Evolutionary conservation across 1,139 yeast species (phyloP), one percentile per base, ranked within the genome.

Genomic region (Sugiyamaella japonica): DNA sequence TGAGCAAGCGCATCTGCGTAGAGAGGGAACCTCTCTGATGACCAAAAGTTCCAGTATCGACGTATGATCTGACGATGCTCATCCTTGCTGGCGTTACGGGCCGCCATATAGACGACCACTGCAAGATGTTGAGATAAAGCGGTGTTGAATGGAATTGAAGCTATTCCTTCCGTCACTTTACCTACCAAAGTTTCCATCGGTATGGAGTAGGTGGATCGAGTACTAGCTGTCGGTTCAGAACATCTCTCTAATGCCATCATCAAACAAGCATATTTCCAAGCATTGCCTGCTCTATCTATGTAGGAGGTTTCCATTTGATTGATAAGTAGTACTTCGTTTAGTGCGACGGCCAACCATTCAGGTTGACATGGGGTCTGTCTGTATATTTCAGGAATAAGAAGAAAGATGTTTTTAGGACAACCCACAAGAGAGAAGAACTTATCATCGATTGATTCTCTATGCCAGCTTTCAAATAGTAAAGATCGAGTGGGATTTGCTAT

Each of bases 391-490:
- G 56, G 54, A n/a, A 60, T 40, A 39, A 56, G 25, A 16, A 42
- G 32, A 44, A 61, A 57, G 10, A 55, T 50, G 29, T 53, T 48
- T 45, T 50, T 53, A 7, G 64, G 61, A 45, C 63, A 60, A 0
- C 63, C 63, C 16, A 61, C 61, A 2, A 55, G 53, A 4, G 48
- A 29, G 51, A 62, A 62, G 52, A 62, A 62, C 29, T 48, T 50
- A 34, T 56, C 56, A 36, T 60, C 63, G 29, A 59, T 59, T 3
- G 53, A 40, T 32, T 56, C 56, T 9, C 65, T 55, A 46, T 62
- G 65, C 63, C 63, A 61, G 47, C 58, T 57, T 13, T 58, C 62
- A 53, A 61, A 62, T 3, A 62, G 56, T 12, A 59, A 48, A 25
- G 52, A 43, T 15, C 61, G 56, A 37, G 52, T 34, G 13, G 46